phyloP scores from a whole-genome alignment of 495 filamentous ascomycete species.

The Penicillium waksmanii region DNA sequence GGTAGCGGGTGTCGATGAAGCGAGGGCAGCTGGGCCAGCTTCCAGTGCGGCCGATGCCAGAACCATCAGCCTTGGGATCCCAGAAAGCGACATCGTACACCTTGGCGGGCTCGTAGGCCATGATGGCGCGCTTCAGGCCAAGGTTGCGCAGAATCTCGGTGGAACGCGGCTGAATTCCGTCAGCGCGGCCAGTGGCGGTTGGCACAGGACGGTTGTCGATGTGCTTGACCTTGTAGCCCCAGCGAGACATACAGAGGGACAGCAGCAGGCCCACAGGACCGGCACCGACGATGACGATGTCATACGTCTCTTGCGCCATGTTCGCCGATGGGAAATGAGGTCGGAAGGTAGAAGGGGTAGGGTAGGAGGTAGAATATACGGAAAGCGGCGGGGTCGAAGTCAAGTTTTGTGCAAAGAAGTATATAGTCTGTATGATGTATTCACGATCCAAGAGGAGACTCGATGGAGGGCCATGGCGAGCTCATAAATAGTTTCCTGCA shows the following conservation, averaged over 20 bases:
- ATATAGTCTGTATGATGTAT: conserved; percentile 10
- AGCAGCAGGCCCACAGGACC: conserved; percentile 87
- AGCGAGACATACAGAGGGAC: conserved; percentile 75
- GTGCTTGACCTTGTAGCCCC: conserved; percentile 70
- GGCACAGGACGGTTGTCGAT: conserved; percentile 67
- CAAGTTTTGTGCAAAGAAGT: conserved; percentile 1
- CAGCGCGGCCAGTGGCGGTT: conserved; percentile 68
- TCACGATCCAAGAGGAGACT: conserved; percentile 8
- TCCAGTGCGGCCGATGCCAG: conserved; percentile 62
- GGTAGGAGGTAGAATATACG: conserved; percentile 4
- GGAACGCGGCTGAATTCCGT: conserved; percentile 76
- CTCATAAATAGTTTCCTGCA: conserved; percentile 38
- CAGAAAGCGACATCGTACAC: conserved; percentile 71
- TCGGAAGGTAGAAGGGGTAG: neutral
- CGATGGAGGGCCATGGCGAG: conserved; percentile 27
- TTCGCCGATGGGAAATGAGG: conserved; percentile 13
- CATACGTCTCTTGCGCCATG: conserved; percentile 58
- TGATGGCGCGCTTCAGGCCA: conserved; percentile 64
- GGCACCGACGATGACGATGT: conserved; percentile 85
- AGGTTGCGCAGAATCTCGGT: conserved; percentile 70
- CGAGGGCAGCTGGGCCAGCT: conserved; percentile 67
- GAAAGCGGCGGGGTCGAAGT: neutral
- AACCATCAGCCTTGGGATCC: conserved; percentile 55
- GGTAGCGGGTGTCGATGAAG: conserved; percentile 68
- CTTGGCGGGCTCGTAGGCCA: conserved; percentile 66